Evolutionary conservation across 139 green algal species (phyloP), one percentile per base, ranked within the genome.

Genomic region (Pleodorina starrii): DNA sequence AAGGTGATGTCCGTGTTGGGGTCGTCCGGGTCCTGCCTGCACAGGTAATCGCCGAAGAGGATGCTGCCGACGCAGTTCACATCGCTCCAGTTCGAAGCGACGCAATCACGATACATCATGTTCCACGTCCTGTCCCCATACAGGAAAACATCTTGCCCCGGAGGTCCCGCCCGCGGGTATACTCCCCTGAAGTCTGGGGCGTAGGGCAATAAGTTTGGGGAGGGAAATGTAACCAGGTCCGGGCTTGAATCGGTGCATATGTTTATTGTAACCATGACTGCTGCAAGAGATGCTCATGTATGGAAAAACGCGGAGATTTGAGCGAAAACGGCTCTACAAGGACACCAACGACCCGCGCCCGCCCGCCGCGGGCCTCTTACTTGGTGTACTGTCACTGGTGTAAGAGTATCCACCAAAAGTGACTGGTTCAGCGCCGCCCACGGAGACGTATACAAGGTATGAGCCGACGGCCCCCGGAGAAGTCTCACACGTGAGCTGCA

Each of bases 401-500:
- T 90, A 90, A 3, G 72, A 72, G 57, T 79, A 87, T 19, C 44
- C 69, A 27, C 60, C 85, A 35, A n/a, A 72, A 29, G 4, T 77
- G 5, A n/a, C 83, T 0, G 43, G 51, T 1, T 79, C 42, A 27
- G 12, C 36, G 44, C 75, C 82, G 25, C 79, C 75, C 21, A 87
- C 83, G 21, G 84, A 36, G 12, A 92, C 60, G 5, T 48, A 63
- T 1, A 92, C 44, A 1, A 16, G 10, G 69, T 85, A 91, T 5
- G 48, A 78, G 27, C 88, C 88, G 2, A 32, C 32, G 0, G 35
- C 1, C 4, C 69, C 88, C 2, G 88, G 44, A 29, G 12, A 29
- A 0, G 88, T 89, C 54, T 91, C 88, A 29, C 88, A 91, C 0
- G 88, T 91, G 10, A 91, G 2, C 82, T 88, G 82, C 82, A 27